Evolutionary conservation across 768 basidiomycete genomes (phyloP), one percentile per base, ranked within the genome.

Genomic region (Fomitopsis serialis): DNA sequence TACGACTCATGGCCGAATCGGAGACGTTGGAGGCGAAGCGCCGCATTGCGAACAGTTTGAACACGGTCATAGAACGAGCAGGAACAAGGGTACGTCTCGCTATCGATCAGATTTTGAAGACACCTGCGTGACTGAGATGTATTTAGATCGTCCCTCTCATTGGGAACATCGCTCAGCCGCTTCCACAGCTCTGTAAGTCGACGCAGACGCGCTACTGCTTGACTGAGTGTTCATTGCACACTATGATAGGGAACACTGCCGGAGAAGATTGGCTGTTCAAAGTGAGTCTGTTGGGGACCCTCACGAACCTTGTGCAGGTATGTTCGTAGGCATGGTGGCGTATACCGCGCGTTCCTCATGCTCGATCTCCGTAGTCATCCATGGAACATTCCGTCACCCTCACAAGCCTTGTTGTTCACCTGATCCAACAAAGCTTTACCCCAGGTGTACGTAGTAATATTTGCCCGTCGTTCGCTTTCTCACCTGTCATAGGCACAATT

Each of bases 1-100:
- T 92, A n/a, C 70, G 65, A 45, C 71, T 96, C 23, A 76, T 92
- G 55, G 79, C 76, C 2, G 88, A 93, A 63, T 82, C 82, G 0
- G 84, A 90, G 43, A 82, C 84, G 2, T 71, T 85, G 21, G 92
- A 94, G 63, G 87, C 78, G 65, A 91, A 91, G 67, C 80, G 81
- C 37, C 77, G 86, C 53, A 74, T 95, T n/a, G 81, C 83, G 25
- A 73, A 74, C 49, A 82, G 81, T 45, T 67, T 96, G 48, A 89
- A 85, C 54, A 75, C 78, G 1, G 70, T 94, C 40, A 84, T 95
- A 45, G 81, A 87, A 54, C 58, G 73, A 32, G 71, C 68, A 0
- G 75, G 67, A 4, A 44, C 52, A 8, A 58, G 66, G 49, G 79
- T 78, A 47, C 21, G 72, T 42, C n/a, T 25, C 50, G 22, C 11